Evolutionary conservation across 2,329 filamentous ascomycete species (phyloP).

Genomic region (Claviceps lovelessii): DNA sequence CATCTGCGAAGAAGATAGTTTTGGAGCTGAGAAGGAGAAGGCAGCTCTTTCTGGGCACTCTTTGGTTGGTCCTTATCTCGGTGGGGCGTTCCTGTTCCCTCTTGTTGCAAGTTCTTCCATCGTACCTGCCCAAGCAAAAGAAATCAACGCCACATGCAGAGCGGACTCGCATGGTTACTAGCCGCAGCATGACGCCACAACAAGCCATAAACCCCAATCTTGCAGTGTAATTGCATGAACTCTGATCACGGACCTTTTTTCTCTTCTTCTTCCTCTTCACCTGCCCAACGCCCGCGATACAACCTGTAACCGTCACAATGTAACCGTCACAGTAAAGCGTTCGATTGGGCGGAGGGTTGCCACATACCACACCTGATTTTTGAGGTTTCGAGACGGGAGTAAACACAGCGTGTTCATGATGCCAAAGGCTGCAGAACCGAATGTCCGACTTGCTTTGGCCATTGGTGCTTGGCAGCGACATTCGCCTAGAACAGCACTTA

Average conservation of each 20-base stretch:
- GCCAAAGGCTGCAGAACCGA: neutral
- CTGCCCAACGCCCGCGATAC: neutral
- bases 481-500: neutral
- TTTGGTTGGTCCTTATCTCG: neutral
- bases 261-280: no score
- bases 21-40: no score
- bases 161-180: neutral
- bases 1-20: no score
- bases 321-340: neutral
- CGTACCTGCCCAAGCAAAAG: neutral
- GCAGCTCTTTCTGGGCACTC: neutral
- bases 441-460: neutral
- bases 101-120: neutral
- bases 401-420: neutral
- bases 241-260: no score
- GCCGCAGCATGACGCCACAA: neutral
- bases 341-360: neutral
- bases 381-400: neutral
- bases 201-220: no score
- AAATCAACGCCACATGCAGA: neutral
- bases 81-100: neutral
- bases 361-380: neutral
- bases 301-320: neutral
- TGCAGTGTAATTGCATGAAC: no score
- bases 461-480: neutral